phyloP scores from a whole-genome alignment of 2,329 filamentous ascomycete genomes.

The Trichophyton simii region DNA sequence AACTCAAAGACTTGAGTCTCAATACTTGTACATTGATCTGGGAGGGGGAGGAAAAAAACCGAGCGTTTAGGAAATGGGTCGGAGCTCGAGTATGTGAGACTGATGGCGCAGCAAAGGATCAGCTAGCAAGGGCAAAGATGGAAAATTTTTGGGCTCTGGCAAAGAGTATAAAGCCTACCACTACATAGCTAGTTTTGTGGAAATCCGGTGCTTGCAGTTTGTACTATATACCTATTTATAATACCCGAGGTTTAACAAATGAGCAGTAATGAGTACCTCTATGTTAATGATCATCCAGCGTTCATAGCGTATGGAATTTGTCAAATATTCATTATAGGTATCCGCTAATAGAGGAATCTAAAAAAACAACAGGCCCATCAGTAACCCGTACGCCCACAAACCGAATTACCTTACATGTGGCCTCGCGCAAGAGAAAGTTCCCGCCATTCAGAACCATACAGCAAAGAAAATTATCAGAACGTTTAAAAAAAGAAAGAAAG shows the following conservation, averaged over 20 bases:
- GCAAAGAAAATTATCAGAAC: background rate
- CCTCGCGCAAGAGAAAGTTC: background rate
- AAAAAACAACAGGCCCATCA: background rate
- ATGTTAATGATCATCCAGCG: background rate
- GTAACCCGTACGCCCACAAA: background rate
- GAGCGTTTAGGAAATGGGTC: constrained; percentile 76
- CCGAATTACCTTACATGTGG: too few relatives aligned
- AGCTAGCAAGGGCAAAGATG: constrained; percentile 68
- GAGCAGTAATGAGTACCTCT: background rate
- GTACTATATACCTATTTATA: background rate
- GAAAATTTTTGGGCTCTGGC: constrained; percentile 91
- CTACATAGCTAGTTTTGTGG: background rate
- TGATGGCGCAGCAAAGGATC: constrained; percentile 74
- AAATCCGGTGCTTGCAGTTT: too few relatives aligned
- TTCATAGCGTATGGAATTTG: background rate
- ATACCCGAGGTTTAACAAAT: background rate
- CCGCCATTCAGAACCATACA: background rate
- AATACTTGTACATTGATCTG: constrained; percentile 81
- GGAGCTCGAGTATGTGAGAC: constrained; percentile 78
- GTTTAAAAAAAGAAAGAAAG: background rate
- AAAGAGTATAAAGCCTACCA: constrained; percentile 46
- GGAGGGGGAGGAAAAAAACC: constrained; percentile 73
- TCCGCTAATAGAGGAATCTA: background rate
- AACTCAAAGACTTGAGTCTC: constrained; percentile 64
- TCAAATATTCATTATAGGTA: background rate